Percentiles rank a stretch among this genome's conserved stretches.
Evolutionary conservation across 75 land plant species (phyloP).

Genomic region (Cupressus sempervirens): DNA sequence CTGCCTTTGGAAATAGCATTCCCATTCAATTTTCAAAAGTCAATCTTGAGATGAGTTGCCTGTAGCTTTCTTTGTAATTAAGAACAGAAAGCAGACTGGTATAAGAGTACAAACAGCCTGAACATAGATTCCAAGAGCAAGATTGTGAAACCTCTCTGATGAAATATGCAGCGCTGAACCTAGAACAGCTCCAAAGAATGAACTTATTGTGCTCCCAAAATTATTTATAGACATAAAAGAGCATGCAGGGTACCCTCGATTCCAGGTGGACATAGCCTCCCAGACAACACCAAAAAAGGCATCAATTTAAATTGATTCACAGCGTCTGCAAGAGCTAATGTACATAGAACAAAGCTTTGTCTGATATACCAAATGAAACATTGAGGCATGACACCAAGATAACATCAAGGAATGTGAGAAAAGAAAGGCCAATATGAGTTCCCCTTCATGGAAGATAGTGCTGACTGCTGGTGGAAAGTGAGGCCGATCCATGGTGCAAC

Average conservation of each 20-base stretch:
- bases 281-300: conserved; percentile 83
- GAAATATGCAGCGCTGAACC: conserved; percentile 64
- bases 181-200: conserved; percentile 61
- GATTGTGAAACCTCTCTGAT: conserved; percentile 60
- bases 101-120: conserved; percentile 51
- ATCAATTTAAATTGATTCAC: conserved; percentile 81
- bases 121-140: conserved; percentile 45
- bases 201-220: conserved; percentile 62
- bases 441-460: too few relatives aligned
- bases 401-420: conserved; percentile 44
- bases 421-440: conserved; percentile 54
- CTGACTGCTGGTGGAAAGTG: too few relatives aligned
- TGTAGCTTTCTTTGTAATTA: conserved; percentile 63
- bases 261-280: conserved; percentile 83
- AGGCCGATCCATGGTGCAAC: too few relatives aligned
- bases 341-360: conserved; percentile 58
- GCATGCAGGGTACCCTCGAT: conserved; percentile 87
- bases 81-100: conserved; percentile 52
- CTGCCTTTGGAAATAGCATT: background rate
- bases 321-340: conserved; percentile 72
- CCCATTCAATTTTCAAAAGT: background rate
- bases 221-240: conserved; percentile 86
- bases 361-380: conserved; percentile 42
- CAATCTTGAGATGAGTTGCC: conserved; percentile 15
- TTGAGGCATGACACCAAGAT: conserved; percentile 49